phyloP scores from a whole-genome alignment of 176 grass and related monocot genomes.

The Zea mays region DNA sequence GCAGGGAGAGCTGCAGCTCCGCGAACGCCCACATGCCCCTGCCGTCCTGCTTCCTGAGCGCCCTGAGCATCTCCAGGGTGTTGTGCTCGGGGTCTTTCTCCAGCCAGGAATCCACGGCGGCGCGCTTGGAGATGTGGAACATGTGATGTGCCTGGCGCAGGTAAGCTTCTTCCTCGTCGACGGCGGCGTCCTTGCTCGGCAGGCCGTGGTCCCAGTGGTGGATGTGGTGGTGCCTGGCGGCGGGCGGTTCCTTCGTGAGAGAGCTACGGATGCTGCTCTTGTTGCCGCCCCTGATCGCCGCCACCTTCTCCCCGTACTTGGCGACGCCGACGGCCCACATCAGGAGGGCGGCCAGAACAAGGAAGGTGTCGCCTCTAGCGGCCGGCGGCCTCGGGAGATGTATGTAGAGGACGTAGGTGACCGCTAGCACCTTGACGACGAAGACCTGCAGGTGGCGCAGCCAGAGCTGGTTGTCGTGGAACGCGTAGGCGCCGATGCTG shows the following conservation, averaged over 20 bases:
- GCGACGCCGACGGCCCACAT: slow-evolving; percentile 22
- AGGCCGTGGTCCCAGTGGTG: neutral
- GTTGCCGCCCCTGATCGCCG: slow-evolving; percentile 1
- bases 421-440: neutral
- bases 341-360: neutral
- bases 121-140: slow-evolving; percentile 38
- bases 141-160: slow-evolving; percentile 15
- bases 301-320: slow-evolving; percentile 37
- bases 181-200: neutral
- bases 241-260: neutral
- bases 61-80: neutral
- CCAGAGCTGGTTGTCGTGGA: slow-evolving; percentile 50
- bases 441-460: slow-evolving; percentile 23
- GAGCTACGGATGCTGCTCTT: slow-evolving; percentile 25
- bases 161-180: neutral
- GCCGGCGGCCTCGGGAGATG: neutral
- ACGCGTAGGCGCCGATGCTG: slow-evolving; percentile 52
- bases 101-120: neutral
- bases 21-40: slow-evolving; percentile 12
- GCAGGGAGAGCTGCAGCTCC: slow-evolving; percentile 39
- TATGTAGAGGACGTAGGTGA: slow-evolving; percentile 23
- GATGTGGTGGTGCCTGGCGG: neutral
- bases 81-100: slow-evolving; percentile 6
- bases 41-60: neutral
- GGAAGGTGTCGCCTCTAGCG: neutral